Base-by-base conservation (phyloP, 1,284 basidiomycete species). In the Ganoderma sinense region DNA sequence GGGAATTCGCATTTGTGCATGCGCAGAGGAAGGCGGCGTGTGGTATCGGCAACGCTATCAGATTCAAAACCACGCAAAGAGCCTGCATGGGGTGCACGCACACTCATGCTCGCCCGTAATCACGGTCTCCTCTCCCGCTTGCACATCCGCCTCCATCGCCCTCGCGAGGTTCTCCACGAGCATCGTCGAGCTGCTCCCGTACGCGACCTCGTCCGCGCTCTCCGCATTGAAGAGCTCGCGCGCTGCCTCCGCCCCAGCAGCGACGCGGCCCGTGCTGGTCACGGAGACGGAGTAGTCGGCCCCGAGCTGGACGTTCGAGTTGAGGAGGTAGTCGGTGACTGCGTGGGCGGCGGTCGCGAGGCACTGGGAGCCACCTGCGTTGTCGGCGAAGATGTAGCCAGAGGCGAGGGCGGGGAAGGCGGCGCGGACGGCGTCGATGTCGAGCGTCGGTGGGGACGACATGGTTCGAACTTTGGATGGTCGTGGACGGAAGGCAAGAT, bases 51-150 rank as follows among this genome's bases (percentile, higher is more conserved):
- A 7, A 36, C 10, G 7, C 36, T 10, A 10, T 36, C 36, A 36
- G 36, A 1, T 36, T 36, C 7, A 36, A 36, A 36, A 8, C 6
- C 10, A 7, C 36, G 36, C 36, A 36, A 36, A 36, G 6, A 36
- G 36, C 6, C 10, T 6, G 36, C 36, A 7, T 10, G 36, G 13
- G 55, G 48, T n/a, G 2, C 33, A 75, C 80, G 36, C 59, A 93
- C 91, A 88, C 84, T 95, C 93, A 73, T 95, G 94, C 77, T 95
- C 94, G 1, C 88, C 88, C 0, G 89, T 91, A 45, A 94, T 76
- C 68, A 95, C 88, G 67, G 95, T 87, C 78, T 95, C 93, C 69
- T 94, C 92, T 2, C 86, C 89, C 2, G 80, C 72, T 23, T 84
- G 75, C 20, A 93, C 82, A 69, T 85, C 85, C 1, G 72, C 77